Evolutionary conservation across 2,329 filamentous ascomycete species (phyloP).

Genomic region (Alternaria novae-zelandiae): DNA sequence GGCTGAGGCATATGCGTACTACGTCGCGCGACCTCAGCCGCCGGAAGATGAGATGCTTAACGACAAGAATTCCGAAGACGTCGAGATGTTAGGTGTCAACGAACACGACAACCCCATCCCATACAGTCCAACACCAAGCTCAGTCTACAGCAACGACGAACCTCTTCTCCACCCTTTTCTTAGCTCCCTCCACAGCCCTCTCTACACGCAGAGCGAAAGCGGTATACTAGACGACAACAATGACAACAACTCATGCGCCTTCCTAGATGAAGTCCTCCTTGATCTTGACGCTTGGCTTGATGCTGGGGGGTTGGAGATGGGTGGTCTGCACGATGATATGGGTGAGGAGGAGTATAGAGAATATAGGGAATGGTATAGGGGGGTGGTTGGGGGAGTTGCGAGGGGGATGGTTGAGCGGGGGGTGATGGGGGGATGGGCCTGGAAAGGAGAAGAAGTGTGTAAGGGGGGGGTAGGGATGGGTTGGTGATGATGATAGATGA

Average conservation of each 20-base stretch:
- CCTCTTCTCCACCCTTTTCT: too few relatives aligned
- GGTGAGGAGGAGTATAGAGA: background rate
- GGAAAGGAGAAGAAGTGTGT: background rate
- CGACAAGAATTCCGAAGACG: too few relatives aligned
- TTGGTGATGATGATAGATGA: too few relatives aligned
- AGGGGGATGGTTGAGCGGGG: background rate
- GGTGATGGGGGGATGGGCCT: too few relatives aligned
- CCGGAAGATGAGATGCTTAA: too few relatives aligned
- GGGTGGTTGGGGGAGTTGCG: fast-evolving
- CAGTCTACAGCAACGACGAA: background rate
- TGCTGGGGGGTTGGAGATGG: background rate
- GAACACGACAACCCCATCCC: background rate
- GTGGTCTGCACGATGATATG: background rate
- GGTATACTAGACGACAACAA: background rate
- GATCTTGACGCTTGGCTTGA: background rate
- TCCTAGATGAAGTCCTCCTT: background rate
- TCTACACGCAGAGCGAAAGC: background rate
- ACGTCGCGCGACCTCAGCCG: too few relatives aligned
- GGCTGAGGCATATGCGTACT: too few relatives aligned
- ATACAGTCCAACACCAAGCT: background rate
- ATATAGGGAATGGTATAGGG: background rate
- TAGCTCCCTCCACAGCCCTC: background rate
- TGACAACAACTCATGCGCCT: background rate
- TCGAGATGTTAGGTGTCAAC: background rate
- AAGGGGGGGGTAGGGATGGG: too few relatives aligned